Percentiles rank a stretch among this genome's conserved stretches.
Conservation (phyloP, 805 yeast genomes). For the Isabelozyma gotoi region DNA sequence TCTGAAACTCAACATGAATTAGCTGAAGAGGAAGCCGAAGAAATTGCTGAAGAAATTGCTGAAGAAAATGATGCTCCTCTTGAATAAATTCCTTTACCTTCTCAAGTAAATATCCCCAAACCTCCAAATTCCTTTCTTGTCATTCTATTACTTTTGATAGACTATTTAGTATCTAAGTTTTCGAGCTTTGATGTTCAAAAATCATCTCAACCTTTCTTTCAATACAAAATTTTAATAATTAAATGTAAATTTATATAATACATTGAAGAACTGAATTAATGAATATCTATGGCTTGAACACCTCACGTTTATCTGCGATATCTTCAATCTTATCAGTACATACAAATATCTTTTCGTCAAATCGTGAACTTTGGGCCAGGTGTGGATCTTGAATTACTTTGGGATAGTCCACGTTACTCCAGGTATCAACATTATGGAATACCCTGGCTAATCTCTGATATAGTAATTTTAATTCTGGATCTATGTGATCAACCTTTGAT, state of each 20-base stretch:
- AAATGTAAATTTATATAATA: no score
- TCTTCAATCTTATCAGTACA: conserved; percentile 25
- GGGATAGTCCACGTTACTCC: conserved; percentile 10
- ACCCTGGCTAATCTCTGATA: conserved; percentile 20
- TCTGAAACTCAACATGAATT: conserved; percentile 39
- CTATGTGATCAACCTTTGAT: conserved; percentile 19
- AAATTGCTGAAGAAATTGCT: conserved; percentile 3
- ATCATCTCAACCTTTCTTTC: neutral
- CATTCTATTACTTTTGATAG: no score
- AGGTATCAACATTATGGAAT: conserved; percentile 23
- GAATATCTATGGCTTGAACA: neutral
- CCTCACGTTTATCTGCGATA: conserved; percentile 1
- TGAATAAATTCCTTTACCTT: neutral
- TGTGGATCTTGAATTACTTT: neutral
- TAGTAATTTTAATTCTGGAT: conserved; percentile 29
- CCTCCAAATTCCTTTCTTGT: no score
- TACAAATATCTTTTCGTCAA: conserved; percentile 24
- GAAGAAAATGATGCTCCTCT: conserved; percentile 2
- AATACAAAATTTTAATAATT: neutral
- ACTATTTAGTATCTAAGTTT: neutral
- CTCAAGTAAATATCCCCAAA: no score
- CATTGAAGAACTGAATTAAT: no score
- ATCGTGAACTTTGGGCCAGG: neutral
- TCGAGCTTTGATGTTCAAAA: neutral
- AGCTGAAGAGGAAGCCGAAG: conserved; percentile 4